These are phyloP conservation scores for Elsinoe arachidis DNA, from an alignment of 2,329 filamentous ascomycete genomes.

Conservation along the genomic window DNA sequence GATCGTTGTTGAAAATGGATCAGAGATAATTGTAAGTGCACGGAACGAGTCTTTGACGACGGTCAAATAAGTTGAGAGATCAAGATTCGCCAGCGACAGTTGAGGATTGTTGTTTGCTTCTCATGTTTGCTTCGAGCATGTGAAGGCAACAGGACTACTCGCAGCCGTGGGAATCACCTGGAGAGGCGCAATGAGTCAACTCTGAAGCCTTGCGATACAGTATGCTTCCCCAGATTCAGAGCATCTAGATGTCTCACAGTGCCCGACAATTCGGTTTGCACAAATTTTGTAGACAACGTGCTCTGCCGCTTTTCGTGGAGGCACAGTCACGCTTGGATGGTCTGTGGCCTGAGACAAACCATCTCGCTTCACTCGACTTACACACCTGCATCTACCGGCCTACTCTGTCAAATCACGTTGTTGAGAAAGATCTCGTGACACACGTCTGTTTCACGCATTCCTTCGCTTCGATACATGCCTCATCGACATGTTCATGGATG, in stretches of 20 bases:
- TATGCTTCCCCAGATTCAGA: neutral
- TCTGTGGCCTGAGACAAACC: neutral
- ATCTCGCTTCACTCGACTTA: neutral
- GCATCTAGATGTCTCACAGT: neutral
- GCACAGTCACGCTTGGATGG: neutral
- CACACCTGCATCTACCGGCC: neutral
- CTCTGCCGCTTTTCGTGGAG: neutral
- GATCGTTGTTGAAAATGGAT: neutral
- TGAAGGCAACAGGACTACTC: neutral
- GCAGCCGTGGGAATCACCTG: neutral
- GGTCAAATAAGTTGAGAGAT: neutral
- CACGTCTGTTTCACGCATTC: neutral
- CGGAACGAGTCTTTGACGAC: too few species aligned
- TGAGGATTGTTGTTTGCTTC: neutral
- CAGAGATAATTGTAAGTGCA: neutral
- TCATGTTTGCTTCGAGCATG: neutral
- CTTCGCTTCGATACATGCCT: neutral
- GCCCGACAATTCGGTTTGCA: neutral
- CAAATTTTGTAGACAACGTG: neutral
- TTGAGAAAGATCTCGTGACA: neutral
- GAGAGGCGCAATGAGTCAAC: neutral
- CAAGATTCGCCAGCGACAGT: neutral
- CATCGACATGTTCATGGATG: neutral
- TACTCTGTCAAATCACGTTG: neutral
- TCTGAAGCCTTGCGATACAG: too few species aligned